phyloP scores from a whole-genome alignment of 2,329 filamentous ascomycete genomes.

The Colletotrichum sp. region DNA sequence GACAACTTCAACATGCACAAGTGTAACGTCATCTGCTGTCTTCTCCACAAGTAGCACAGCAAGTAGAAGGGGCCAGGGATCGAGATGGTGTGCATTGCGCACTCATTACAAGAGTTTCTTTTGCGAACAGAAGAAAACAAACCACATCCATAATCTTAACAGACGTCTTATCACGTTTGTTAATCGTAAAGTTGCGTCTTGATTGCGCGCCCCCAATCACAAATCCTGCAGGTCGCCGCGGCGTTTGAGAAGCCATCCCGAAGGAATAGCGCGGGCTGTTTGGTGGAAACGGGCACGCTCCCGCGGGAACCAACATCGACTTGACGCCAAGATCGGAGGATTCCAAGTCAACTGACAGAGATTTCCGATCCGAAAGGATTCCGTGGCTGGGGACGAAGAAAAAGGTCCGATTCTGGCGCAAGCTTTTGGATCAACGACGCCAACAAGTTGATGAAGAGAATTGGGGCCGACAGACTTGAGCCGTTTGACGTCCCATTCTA shows the following conservation, averaged over 20 bases:
- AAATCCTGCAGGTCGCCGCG: not conserved
- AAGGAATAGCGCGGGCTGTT: not conserved
- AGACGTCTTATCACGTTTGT: not conserved
- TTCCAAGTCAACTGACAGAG: not conserved
- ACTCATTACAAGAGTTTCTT: not conserved
- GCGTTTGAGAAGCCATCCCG: not conserved
- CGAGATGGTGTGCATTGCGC: not conserved
- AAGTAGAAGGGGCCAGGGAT: not conserved
- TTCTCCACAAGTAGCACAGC: not conserved
- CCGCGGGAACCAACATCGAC: not conserved
- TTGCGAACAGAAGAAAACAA: not conserved
- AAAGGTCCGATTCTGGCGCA: not conserved
- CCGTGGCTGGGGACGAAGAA: not conserved
- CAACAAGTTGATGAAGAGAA: not conserved
- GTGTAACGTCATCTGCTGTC: not conserved
- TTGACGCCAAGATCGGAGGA: not conserved
- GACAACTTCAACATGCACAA: not conserved
- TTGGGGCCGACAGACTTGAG: not conserved
- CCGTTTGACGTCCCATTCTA: not conserved
- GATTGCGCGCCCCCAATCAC: not conserved
- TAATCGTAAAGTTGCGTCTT: not conserved
- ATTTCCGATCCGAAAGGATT: not conserved
- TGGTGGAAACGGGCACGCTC: not conserved
- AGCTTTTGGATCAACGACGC: not conserved
- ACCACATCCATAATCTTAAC: not conserved